phyloP scores from a whole-genome alignment of 805 yeast species.

The Myxozyma nipponensis region DNA sequence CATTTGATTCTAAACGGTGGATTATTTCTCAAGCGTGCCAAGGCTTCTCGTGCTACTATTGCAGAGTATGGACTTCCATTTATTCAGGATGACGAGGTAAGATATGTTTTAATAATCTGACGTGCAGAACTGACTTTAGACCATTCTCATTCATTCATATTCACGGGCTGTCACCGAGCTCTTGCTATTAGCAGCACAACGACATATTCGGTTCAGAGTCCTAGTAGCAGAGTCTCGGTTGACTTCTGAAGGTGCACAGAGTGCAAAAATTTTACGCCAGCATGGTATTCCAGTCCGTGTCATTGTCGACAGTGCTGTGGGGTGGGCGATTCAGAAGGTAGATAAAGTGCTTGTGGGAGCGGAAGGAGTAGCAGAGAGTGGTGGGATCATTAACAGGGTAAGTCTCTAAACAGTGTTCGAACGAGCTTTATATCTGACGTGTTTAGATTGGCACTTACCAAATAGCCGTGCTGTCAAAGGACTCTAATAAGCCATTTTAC shows the following conservation, averaged over 20 bases:
- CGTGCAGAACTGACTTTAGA: conserved; percentile 8
- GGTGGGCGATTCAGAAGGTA: conserved; percentile 82
- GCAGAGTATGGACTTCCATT: conserved; percentile 86
- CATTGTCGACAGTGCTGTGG: conserved; percentile 91
- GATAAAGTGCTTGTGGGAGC: conserved; percentile 96
- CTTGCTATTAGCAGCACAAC: conserved; percentile 69
- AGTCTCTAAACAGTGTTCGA: neutral
- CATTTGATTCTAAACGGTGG: conserved; percentile 93
- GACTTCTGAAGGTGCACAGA: conserved; percentile 63
- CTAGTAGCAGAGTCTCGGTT: conserved; percentile 93
- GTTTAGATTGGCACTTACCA: conserved; percentile 77
- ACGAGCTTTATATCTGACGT: neutral
- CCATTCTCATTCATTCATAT: conserved; percentile 78
- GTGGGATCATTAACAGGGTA: conserved; percentile 89
- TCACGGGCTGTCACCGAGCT: conserved; percentile 85
- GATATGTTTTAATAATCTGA: neutral
- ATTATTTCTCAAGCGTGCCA: conserved; percentile 85
- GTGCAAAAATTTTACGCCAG: conserved; percentile 64
- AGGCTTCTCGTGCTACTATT: conserved; percentile 78
- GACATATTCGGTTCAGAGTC: conserved; percentile 78
- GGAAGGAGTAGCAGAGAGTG: conserved; percentile 98
- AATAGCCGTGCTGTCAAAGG: conserved; percentile 85
- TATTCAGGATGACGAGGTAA: conserved; percentile 87
- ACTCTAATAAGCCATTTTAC: conserved; percentile 87
- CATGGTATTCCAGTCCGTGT: conserved; percentile 81